phyloP scores from a whole-genome alignment of 2,329 filamentous ascomycete genomes.

The Tolypocladium nubicola region DNA sequence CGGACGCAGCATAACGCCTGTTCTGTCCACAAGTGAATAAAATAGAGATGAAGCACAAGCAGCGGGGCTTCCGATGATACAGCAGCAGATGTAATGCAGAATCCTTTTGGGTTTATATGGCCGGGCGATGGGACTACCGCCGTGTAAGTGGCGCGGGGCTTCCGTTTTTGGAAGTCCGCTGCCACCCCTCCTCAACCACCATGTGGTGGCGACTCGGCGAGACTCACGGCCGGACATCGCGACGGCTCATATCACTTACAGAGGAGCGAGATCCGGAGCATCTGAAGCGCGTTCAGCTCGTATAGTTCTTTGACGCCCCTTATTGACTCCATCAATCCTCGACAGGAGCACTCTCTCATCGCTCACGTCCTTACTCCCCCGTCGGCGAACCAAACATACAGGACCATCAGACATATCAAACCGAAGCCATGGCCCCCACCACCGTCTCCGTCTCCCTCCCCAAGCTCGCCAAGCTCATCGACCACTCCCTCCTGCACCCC shows the following conservation, averaged over 20 bases:
- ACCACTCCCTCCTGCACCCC: slow-evolving; percentile 51
- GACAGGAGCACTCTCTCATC: background rate
- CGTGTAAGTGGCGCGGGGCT: slow-evolving; percentile 12
- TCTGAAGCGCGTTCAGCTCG: background rate
- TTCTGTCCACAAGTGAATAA: background rate
- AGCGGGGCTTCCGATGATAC: background rate
- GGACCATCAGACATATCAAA: background rate
- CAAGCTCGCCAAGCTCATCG: slow-evolving; percentile 44
- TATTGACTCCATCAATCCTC: background rate
- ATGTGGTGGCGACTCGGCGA: background rate
- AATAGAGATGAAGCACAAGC: background rate
- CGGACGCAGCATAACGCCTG: slow-evolving; percentile 5
- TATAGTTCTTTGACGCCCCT: background rate
- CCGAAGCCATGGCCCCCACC: background rate
- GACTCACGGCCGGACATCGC: background rate
- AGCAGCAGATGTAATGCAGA: background rate
- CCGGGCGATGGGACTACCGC: background rate
- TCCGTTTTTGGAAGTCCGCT: slow-evolving; percentile 19
- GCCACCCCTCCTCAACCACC: background rate
- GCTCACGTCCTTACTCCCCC: background rate
- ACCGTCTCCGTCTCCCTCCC: slow-evolving; percentile 30
- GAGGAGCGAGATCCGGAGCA: background rate
- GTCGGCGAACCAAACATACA: background rate
- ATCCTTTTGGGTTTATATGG: background rate
- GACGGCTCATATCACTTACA: background rate